Evolutionary conservation across 2,329 filamentous ascomycete species (phyloP), one percentile per base, ranked within the genome.

Genomic region (Xylariales sp.): DNA sequence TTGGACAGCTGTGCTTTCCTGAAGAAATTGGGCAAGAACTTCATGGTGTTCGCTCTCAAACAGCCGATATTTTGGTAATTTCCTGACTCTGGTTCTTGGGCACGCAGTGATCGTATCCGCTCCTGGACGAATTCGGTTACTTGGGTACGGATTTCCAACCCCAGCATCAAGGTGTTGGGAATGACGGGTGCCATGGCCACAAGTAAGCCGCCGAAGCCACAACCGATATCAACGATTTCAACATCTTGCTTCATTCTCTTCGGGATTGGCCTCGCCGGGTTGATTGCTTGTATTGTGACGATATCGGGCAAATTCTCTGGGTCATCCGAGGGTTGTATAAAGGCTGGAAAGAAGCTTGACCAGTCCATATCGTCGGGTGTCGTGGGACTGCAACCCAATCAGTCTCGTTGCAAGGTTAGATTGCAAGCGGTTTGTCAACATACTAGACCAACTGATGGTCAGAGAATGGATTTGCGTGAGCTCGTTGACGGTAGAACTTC

Each of bases 1-100:
- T 94, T 94, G 48, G 76, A 78, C 11, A 98, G 78, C 60, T 96
- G 90, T 11, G 68, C 73, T 56, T 83, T 86, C 41, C 67, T 70
- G 72, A 98, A 97, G 73, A 96, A 95, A 60, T 98, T 97, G 47
- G 94, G 91, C n/a, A 98, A 72, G 64, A 97, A 98, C 63, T 98
- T 98, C 93, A 98, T 98, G 4, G 88, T 88, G 69, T 98, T 98
- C 51, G 88, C 87, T 47, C 93, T 84, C 35, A 98, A 71, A 59
- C 88, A 94, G 24, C 86, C 82, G 40, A 91, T 84, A 62, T 98
- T 98, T 58, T 94, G 84, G 62, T 88, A 97, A 34, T 69, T 63
- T 38, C 66, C 63, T 20, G 61, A 59, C 5, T 69, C 67, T 5
- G 67, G 57, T 49, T 78, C 75, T 56, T 90, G 82, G 10, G 71